Evolutionary conservation across 768 basidiomycete species (phyloP).

Genomic region (Collybia sp.): DNA sequence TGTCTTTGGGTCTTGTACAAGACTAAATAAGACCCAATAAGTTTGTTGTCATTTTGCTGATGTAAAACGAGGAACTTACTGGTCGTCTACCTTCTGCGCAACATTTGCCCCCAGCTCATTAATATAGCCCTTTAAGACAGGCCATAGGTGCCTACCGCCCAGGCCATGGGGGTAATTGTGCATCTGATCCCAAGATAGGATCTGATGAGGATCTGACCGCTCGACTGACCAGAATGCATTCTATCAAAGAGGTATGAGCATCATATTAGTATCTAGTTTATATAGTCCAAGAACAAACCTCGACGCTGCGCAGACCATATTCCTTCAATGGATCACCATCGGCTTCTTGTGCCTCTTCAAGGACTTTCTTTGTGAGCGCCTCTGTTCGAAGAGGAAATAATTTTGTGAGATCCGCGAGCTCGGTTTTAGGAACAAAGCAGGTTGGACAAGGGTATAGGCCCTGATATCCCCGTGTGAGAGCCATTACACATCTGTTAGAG

Average conservation of each 20-base stretch:
- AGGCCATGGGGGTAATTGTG: slow-evolving; percentile 19
- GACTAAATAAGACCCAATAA: too few relatives aligned
- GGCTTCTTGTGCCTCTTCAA: slow-evolving; percentile 1
- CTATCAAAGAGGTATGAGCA: slow-evolving; percentile 1
- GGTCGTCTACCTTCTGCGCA: too few relatives aligned
- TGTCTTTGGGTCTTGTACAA: too few relatives aligned
- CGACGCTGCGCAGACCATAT: slow-evolving; percentile 5
- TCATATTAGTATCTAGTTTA: not conserved
- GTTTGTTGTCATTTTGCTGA: too few relatives aligned
- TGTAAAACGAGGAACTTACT: too few relatives aligned
- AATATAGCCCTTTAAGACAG: slow-evolving; percentile 9
- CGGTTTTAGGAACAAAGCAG: slow-evolving; percentile 14
- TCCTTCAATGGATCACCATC: slow-evolving; percentile 10
- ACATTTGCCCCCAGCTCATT: not conserved
- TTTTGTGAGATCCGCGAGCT: slow-evolving; percentile 12
- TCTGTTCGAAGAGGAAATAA: slow-evolving; percentile 1
- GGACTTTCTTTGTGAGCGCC: slow-evolving; percentile 4
- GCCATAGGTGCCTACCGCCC: slow-evolving; percentile 18
- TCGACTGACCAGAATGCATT: slow-evolving; percentile 25
- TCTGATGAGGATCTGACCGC: slow-evolving; percentile 16
- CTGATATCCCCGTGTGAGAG: slow-evolving; percentile 14
- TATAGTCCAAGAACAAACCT: slow-evolving; percentile 4
- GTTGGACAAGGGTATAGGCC: slow-evolving; percentile 20
- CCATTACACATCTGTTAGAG: slow-evolving; percentile 21
- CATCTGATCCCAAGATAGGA: slow-evolving; percentile 21